A percentile compares a stretch with the other conserved stretches of the same genome.
Conservation (phyloP, 805 yeast genomes). For the Candida glaebosa region DNA sequence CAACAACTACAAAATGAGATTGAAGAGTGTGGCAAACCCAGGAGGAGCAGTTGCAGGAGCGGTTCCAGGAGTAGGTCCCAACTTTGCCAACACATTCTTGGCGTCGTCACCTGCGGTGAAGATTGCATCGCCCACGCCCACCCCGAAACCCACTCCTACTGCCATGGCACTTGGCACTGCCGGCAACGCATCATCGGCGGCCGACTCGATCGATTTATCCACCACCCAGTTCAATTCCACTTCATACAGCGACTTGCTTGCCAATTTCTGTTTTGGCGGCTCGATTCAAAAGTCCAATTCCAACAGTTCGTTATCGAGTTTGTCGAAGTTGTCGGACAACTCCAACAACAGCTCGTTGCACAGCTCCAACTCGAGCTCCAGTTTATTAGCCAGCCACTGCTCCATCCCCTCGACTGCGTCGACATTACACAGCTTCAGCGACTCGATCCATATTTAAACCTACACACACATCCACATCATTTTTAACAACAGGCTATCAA, state of each 20-base stretch:
- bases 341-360: slow-evolving; percentile 2
- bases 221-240: slow-evolving; percentile 4
- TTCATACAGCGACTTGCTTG: slow-evolving; percentile 30
- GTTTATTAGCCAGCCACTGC: slow-evolving; percentile 3
- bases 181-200: no score
- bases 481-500: no score
- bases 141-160: neutral
- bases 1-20: slow-evolving; percentile 3
- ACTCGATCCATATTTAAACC: slow-evolving; percentile 27
- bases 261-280: slow-evolving; percentile 32
- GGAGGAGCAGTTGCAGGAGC: neutral
- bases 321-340: slow-evolving; percentile 2
- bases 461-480: no score
- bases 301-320: neutral
- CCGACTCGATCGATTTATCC: slow-evolving; percentile 2
- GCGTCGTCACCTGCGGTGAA: neutral
- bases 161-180: neutral
- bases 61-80: neutral
- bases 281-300: slow-evolving; percentile 6
- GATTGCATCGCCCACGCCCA: neutral
- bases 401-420: slow-evolving; percentile 25
- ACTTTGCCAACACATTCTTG: neutral
- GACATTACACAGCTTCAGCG: slow-evolving; percentile 32
- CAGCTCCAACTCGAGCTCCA: neutral
- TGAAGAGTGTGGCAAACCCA: neutral